phyloP scores from a whole-genome alignment of 345 rosid species.

The Pelargonium nanum region DNA sequence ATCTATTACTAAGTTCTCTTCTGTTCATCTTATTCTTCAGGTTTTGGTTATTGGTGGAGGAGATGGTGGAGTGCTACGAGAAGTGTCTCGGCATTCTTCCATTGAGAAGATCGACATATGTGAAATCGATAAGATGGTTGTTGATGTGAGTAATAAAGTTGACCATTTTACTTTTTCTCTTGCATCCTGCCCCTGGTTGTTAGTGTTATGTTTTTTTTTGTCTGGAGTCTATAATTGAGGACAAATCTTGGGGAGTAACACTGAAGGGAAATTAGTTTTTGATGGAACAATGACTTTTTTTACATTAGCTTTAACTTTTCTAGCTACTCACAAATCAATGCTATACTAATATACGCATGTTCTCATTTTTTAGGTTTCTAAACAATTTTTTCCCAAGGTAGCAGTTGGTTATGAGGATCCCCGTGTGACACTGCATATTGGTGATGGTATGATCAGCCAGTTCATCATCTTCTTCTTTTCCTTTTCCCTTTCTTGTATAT shows the following conservation, averaged over 20 bases:
- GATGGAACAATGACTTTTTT: no score
- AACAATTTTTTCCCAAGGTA: slow-evolving; percentile 66
- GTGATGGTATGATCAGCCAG: slow-evolving; percentile 54
- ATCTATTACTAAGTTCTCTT: not conserved
- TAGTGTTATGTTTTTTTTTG: not conserved
- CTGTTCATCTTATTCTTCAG: slow-evolving; percentile 20
- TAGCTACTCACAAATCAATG: no score
- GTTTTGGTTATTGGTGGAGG: slow-evolving; percentile 97
- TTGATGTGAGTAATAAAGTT: slow-evolving; percentile 59
- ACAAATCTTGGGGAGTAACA: no score
- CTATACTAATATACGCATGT: no score
- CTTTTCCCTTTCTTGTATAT: not conserved
- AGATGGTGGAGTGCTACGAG: slow-evolving; percentile 88
- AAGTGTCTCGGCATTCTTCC: slow-evolving; percentile 81
- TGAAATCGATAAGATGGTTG: slow-evolving; percentile 94
- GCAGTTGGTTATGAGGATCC: slow-evolving; percentile 91
- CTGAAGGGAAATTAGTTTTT: no score
- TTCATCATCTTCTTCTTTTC: not conserved
- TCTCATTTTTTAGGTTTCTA: slow-evolving; percentile 52
- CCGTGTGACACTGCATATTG: slow-evolving; percentile 72
- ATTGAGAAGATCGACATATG: slow-evolving; percentile 82
- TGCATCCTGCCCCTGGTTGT: not conserved
- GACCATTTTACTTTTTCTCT: not conserved
- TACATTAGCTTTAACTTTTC: no score
- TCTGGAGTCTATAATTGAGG: not conserved